Percentiles rank a stretch among this genome's conserved stretches.
Conservation (phyloP, 371 early-diverging fungal genomes). For the Gilbertella persicaria region DNA sequence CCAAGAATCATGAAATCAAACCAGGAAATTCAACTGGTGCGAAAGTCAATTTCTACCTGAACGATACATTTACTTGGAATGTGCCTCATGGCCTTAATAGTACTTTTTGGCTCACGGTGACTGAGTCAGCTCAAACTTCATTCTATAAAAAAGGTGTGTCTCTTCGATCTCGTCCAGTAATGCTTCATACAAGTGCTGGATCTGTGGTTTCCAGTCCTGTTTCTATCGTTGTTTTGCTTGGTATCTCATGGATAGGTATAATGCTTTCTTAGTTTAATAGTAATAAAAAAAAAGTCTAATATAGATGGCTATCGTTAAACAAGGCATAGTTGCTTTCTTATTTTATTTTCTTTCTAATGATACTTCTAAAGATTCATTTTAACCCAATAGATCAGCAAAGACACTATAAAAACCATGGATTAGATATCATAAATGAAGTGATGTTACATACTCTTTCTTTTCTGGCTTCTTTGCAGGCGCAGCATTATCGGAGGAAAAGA, state of each 20-base stretch:
- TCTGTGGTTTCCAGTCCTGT: too few species aligned
- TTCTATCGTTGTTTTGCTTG: too few species aligned
- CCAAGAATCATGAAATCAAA: constrained; percentile 14
- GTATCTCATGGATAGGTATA: too few species aligned
- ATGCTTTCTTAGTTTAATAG: too few species aligned
- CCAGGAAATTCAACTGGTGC: constrained; percentile 32
- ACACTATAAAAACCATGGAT: not conserved
- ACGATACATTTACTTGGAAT: constrained; percentile 27
- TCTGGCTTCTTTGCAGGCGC: constrained; percentile 19
- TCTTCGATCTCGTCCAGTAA: constrained; percentile 24
- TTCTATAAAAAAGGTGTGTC: constrained; percentile 8
- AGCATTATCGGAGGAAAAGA: constrained; percentile 26
- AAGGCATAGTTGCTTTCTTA: too few species aligned
- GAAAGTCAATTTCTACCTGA: constrained; percentile 10
- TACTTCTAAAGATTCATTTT: too few species aligned
- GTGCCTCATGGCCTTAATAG: constrained; percentile 29
- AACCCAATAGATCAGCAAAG: not conserved
- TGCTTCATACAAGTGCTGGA: constrained; percentile 31
- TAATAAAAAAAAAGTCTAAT: too few species aligned
- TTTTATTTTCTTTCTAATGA: too few species aligned
- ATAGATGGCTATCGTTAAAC: too few species aligned
- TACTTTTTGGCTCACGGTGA: constrained; percentile 29
- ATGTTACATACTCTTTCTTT: constrained; percentile 29
- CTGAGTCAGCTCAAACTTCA: constrained; percentile 13
- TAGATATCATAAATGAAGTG: constrained; percentile 18